Evolutionary conservation across 495 filamentous ascomycete species (phyloP).

Genomic region (Neurospora hispaniola): DNA sequence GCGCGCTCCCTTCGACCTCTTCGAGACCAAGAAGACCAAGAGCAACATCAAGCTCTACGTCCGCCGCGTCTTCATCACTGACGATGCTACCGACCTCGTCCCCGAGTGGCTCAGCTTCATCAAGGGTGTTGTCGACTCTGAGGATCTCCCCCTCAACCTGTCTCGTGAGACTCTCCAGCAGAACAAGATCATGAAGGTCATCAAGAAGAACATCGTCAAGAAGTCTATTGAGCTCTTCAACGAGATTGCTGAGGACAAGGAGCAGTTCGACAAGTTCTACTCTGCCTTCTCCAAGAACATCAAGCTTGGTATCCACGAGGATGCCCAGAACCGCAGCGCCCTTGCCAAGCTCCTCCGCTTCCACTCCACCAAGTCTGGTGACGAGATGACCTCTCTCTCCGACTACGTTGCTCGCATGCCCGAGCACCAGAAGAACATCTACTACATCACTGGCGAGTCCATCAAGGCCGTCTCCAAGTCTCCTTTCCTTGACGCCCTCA

Average conservation of each 20-base stretch:
- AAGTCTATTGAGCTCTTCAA: slow-evolving; percentile 98
- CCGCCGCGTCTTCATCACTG: slow-evolving; percentile 99
- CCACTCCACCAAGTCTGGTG: slow-evolving; percentile 96
- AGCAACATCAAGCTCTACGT: slow-evolving; percentile 99
- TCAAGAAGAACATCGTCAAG: slow-evolving; percentile 99
- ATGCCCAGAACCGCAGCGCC: slow-evolving; percentile 86
- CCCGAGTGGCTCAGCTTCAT: slow-evolving; percentile 98
- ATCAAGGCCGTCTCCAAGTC: slow-evolving; percentile 97
- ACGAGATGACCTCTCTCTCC: slow-evolving; percentile 83
- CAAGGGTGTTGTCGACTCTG: slow-evolving; percentile 99
- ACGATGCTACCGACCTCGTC: slow-evolving; percentile 97
- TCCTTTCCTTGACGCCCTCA: slow-evolving; percentile 96
- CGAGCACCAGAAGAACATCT: slow-evolving; percentile 99
- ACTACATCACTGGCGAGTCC: slow-evolving; percentile 99
- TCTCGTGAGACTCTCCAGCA: slow-evolving; percentile 99
- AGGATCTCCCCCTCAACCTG: slow-evolving; percentile 97
- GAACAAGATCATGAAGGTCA: slow-evolving; percentile 99
- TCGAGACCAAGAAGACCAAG: slow-evolving; percentile 99
- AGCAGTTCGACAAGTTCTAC: slow-evolving; percentile 99
- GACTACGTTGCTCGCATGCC: slow-evolving; percentile 99
- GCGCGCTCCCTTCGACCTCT: slow-evolving; percentile 98
- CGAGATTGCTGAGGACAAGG: slow-evolving; percentile 97
- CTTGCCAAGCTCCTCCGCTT: slow-evolving; percentile 98
- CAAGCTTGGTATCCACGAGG: slow-evolving; percentile 99
- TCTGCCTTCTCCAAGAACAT: slow-evolving; percentile 99